Evolutionary conservation across 2,329 filamentous ascomycete genomes (phyloP).

Genomic region (Pestalotiopsis sp.): DNA sequence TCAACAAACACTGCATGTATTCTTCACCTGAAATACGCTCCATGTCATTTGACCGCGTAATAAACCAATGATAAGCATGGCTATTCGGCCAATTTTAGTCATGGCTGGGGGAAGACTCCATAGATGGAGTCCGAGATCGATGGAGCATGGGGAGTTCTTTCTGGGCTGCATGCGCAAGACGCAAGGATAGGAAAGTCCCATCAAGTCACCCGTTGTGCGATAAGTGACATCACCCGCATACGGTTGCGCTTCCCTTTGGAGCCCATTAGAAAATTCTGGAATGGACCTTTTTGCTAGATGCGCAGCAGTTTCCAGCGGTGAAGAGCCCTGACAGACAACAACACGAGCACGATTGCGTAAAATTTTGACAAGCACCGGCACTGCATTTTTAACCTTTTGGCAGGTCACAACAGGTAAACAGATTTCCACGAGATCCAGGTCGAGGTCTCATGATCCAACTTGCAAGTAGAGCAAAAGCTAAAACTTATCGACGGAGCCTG

Average conservation of each 20-base stretch:
- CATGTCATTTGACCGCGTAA: slow-evolving; percentile 9
- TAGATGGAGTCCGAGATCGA: background rate
- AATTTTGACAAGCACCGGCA: background rate
- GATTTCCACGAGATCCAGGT: background rate
- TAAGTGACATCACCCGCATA: slow-evolving; percentile 3
- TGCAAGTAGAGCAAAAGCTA: background rate
- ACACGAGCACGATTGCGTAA: background rate
- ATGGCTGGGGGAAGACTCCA: background rate
- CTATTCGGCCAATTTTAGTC: slow-evolving; percentile 1
- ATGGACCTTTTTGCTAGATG: background rate
- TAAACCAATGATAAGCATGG: slow-evolving; percentile 4
- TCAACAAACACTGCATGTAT: background rate
- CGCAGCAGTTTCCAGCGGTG: background rate
- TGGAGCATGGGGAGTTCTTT: background rate
- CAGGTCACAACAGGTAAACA: too few species aligned
- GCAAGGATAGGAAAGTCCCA: background rate
- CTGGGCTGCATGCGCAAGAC: background rate
- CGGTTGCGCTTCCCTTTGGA: background rate
- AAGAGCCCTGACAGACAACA: background rate
- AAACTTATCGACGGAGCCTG: background rate
- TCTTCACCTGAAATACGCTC: background rate
- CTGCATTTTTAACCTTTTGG: too few species aligned
- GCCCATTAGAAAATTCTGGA: background rate
- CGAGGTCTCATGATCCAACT: slow-evolving; percentile 4
- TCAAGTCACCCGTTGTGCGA: background rate